Conservation (phyloP, 2,329 filamentous ascomycete genomes). For the Venturia aucupariae region DNA sequence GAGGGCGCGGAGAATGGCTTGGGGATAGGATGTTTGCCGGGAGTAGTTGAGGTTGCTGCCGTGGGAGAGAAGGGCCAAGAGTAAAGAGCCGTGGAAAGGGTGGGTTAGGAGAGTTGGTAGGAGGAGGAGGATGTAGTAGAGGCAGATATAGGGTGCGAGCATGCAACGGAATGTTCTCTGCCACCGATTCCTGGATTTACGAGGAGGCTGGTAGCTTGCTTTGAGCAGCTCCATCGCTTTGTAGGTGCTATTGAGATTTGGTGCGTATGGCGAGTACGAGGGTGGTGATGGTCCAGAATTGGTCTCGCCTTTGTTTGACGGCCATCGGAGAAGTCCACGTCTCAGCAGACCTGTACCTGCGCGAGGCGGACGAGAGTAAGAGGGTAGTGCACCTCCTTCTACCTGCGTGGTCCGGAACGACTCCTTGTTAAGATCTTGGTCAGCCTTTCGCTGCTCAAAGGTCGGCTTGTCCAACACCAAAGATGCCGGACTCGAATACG, state of each 20-base stretch:
- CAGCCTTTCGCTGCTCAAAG: neutral
- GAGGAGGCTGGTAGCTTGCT: neutral
- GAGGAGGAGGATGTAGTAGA: neutral
- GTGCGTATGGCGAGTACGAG: slow-evolving; percentile 3
- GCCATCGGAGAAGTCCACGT: neutral
- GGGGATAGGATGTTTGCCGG: neutral
- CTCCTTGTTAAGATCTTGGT: neutral
- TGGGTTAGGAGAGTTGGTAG: neutral
- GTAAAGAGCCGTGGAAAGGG: slow-evolving; percentile 1
- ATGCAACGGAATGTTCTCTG: neutral
- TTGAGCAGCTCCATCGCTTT: slow-evolving; percentile 7
- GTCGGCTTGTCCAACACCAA: neutral
- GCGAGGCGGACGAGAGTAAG: neutral
- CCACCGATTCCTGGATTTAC: neutral
- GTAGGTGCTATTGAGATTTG: slow-evolving; percentile 1
- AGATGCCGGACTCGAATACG: neutral
- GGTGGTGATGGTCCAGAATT: neutral
- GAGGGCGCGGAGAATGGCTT: neutral
- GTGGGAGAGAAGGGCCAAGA: slow-evolving; percentile 8
- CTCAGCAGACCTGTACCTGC: slow-evolving; percentile 7
- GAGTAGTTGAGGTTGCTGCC: neutral
- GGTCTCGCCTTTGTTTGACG: slow-evolving; percentile 1
- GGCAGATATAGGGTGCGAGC: neutral
- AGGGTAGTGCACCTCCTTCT: neutral
- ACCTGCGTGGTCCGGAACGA: neutral